phyloP scores from a whole-genome alignment of 108 stramenopile species.

The Pseudonitzschia multiseries region DNA sequence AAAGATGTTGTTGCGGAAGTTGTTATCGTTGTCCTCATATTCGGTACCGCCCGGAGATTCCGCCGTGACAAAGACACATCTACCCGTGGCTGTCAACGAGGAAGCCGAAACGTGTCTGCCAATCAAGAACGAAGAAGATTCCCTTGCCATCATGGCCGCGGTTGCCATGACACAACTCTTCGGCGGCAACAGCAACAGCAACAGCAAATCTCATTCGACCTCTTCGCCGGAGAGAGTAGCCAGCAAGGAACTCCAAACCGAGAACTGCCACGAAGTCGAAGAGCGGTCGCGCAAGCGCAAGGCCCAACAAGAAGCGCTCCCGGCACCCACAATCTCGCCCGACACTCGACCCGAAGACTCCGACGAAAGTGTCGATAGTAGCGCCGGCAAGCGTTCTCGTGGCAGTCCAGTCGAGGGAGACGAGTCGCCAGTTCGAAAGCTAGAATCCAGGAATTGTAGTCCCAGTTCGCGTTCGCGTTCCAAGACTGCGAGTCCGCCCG shows the following conservation, averaged over 20 bases:
- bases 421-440: constrained; percentile 14
- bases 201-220: neutral
- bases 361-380: neutral
- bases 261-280: neutral
- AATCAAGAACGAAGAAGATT: constrained; percentile 18
- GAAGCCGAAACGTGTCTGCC: neutral
- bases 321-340: constrained; percentile 9
- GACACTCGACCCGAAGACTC: neutral
- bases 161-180: constrained; percentile 64
- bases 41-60: neutral
- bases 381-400: neutral
- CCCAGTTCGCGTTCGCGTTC: constrained; percentile 8
- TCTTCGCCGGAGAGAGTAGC: neutral
- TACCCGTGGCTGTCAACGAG: neutral
- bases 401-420: neutral
- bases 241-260: neutral
- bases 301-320: neutral
- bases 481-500: neutral
- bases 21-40: neutral
- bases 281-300: neutral
- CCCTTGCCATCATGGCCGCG: constrained; percentile 60
- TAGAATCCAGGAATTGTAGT: constrained; percentile 27
- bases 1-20: neutral
- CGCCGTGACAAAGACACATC: neutral
- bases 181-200: neutral